These are phyloP conservation scores for Vachellia pachyceras DNA, from an alignment of 306 rosid species.

Conservation along the genomic window DNA sequence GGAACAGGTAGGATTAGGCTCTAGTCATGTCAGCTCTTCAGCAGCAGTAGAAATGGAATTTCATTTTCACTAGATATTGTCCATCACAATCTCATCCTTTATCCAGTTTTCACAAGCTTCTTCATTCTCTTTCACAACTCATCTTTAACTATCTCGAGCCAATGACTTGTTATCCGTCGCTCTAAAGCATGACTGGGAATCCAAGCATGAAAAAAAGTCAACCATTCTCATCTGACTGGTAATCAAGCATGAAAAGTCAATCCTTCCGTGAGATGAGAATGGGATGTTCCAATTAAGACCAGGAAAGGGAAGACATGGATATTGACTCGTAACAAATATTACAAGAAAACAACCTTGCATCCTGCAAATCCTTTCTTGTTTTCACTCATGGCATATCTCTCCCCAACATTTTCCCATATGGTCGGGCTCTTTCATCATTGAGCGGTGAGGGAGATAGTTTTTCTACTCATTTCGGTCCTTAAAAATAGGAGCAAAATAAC, in stretches of 20 bases:
- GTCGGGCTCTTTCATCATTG: neutral
- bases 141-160: slow-evolving; percentile 21
- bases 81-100: too few relatives aligned
- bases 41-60: too few relatives aligned
- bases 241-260: slow-evolving; percentile 28
- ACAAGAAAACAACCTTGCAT: neutral
- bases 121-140: slow-evolving; percentile 22
- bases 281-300: neutral
- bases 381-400: neutral
- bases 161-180: slow-evolving; percentile 28
- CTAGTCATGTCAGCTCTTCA: too few relatives aligned
- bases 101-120: slow-evolving; percentile 27
- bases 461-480: too few relatives aligned
- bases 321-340: neutral
- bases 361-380: neutral
- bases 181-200: too few relatives aligned
- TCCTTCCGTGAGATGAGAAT: slow-evolving; percentile 16
- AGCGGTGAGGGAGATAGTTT: neutral
- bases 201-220: too few relatives aligned
- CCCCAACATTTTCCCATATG: neutral
- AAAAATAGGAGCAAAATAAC: too few relatives aligned
- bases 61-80: too few relatives aligned
- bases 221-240: too few relatives aligned
- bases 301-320: neutral
- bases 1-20: too few relatives aligned